Conservation (phyloP, 192 early-diverging fungal species). For the Lobosporangium transversale region DNA sequence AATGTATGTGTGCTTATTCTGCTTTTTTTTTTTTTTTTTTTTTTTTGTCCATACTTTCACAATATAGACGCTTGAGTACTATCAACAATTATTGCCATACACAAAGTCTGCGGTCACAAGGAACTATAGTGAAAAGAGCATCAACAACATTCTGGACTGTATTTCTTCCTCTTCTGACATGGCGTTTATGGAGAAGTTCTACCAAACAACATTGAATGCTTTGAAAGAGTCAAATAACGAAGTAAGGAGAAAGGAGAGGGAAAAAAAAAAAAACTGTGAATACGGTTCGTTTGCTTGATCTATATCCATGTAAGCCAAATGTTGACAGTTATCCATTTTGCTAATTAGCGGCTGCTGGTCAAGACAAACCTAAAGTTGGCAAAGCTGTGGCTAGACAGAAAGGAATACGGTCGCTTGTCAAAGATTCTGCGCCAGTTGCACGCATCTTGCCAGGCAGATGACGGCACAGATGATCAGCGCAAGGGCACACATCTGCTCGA, state of each 20-base stretch:
- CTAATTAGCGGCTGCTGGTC: conserved; percentile 84
- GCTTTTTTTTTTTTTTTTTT: no score
- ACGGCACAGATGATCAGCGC: conserved; percentile 86
- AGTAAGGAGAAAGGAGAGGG: conserved; percentile 45
- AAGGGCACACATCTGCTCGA: conserved; percentile 95
- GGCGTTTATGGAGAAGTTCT: conserved; percentile 86
- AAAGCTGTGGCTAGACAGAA: conserved; percentile 83
- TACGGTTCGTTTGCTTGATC: no score
- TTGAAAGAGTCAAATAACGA: conserved; percentile 88
- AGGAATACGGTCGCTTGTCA: conserved; percentile 76
- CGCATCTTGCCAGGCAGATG: conserved; percentile 78
- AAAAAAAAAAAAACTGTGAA: no score
- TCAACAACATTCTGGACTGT: conserved; percentile 90
- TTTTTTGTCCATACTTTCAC: neutral
- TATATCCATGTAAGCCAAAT: no score
- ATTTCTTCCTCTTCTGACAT: conserved; percentile 80
- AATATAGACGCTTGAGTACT: conserved; percentile 74
- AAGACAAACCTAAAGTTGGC: conserved; percentile 91
- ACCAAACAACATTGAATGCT: conserved; percentile 75
- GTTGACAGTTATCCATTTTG: no score
- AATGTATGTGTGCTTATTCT: neutral
- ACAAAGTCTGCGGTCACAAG: conserved; percentile 81
- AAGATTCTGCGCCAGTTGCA: conserved; percentile 85
- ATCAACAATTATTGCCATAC: conserved; percentile 78
- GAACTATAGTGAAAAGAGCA: conserved; percentile 90